Evolutionary conservation across 306 rosid species (phyloP).

Genomic region (Quercus mongolica): DNA sequence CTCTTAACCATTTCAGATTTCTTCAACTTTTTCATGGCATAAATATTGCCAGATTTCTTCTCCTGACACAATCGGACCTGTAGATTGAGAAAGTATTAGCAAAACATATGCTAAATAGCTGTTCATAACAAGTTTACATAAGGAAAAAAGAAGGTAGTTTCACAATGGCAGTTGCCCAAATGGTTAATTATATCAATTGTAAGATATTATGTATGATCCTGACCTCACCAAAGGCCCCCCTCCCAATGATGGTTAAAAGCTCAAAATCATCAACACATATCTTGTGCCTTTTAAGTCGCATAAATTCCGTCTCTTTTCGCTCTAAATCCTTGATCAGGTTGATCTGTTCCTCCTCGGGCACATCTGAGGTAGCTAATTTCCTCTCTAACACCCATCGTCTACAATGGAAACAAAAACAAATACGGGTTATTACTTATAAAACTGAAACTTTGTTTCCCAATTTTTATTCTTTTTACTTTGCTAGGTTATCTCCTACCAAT

Average conservation of each 20-base stretch:
- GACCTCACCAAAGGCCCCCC: constrained; percentile 99
- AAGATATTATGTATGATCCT: constrained; percentile 29
- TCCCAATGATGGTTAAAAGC: constrained; percentile 89
- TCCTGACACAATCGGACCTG: constrained; percentile 98
- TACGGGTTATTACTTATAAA: not conserved
- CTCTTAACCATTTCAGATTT: constrained; percentile 96
- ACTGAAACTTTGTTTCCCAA: not conserved
- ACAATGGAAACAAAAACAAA: constrained; percentile 24
- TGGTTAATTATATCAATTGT: constrained; percentile 21
- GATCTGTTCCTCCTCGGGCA: constrained; percentile 83
- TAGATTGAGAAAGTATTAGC: constrained; percentile 31
- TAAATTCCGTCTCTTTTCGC: constrained; percentile 93
- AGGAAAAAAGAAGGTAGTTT: not conserved
- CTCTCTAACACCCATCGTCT: constrained; percentile 96
- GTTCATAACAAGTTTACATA: constrained; percentile 10
- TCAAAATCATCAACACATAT: constrained; percentile 96
- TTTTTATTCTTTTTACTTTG: not conserved
- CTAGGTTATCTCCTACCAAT: not conserved
- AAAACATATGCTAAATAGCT: constrained; percentile 18
- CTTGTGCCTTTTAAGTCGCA: constrained; percentile 93
- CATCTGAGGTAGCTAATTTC: constrained; percentile 84
- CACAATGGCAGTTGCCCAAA: not conserved
- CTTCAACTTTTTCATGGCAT: constrained; percentile 98
- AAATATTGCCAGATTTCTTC: constrained; percentile 96
- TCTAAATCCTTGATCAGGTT: constrained; percentile 94